Conservation (phyloP, 768 basidiomycete genomes). For the Russula virescens region DNA sequence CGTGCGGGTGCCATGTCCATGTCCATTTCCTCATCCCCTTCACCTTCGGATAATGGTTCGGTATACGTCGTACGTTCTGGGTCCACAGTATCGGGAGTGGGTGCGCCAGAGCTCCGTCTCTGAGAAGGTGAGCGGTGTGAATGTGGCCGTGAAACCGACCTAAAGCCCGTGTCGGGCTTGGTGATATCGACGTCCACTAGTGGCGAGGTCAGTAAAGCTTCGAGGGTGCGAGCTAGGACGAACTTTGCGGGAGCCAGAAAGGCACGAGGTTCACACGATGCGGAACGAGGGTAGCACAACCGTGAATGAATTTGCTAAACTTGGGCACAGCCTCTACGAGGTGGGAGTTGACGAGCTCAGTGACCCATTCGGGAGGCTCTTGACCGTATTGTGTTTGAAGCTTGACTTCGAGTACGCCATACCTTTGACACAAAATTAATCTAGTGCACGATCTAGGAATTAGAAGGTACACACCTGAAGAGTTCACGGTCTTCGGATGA, state of each 20-base stretch:
- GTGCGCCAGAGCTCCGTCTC: slow-evolving; percentile 36
- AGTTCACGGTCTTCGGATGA: slow-evolving; percentile 76
- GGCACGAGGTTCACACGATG: slow-evolving; percentile 93
- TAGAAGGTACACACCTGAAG: slow-evolving; percentile 61
- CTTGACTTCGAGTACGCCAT: slow-evolving; percentile 96
- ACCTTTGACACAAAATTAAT: slow-evolving; percentile 34
- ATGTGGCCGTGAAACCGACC: slow-evolving; percentile 70
- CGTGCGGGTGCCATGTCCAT: slow-evolving; percentile 59
- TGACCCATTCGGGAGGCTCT: slow-evolving; percentile 93
- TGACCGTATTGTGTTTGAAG: slow-evolving; percentile 94
- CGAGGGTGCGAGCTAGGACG: slow-evolving; percentile 20
- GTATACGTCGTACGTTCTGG: slow-evolving; percentile 44
- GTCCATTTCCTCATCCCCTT: slow-evolving; percentile 76
- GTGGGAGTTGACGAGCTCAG: slow-evolving; percentile 92
- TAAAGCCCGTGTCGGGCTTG: slow-evolving; percentile 74
- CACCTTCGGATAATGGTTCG: slow-evolving; percentile 93
- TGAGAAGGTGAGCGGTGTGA: slow-evolving; percentile 31
- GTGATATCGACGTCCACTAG: slow-evolving; percentile 93
- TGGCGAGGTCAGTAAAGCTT: background rate
- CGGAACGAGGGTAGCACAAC: slow-evolving; percentile 89
- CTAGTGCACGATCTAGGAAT: background rate
- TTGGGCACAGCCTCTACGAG: slow-evolving; percentile 97
- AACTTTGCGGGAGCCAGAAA: slow-evolving; percentile 97
- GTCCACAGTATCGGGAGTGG: slow-evolving; percentile 37
- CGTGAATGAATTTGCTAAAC: slow-evolving; percentile 97